Conservation (phyloP, 352 stramenopile species). For the Phytophthora megakarya region DNA sequence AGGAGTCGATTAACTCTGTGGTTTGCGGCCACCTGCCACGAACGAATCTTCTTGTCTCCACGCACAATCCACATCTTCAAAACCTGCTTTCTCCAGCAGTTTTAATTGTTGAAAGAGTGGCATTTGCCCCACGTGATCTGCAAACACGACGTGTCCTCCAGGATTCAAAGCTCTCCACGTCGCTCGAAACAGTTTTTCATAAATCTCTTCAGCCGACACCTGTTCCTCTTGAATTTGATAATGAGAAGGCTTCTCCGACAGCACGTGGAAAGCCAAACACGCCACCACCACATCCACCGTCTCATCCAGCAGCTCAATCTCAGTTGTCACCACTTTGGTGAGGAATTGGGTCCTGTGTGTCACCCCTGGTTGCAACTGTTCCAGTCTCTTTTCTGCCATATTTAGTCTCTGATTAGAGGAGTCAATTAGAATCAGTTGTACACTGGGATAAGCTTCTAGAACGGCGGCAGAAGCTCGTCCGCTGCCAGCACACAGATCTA, state of each 20-base stretch:
- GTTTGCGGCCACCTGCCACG: conserved; percentile 60
- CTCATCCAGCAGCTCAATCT: conserved; percentile 29
- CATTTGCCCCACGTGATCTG: conserved; percentile 76
- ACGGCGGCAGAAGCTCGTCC: conserved; percentile 58
- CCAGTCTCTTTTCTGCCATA: conserved; percentile 55
- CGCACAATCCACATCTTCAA: conserved; percentile 76
- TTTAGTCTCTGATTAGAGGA: conserved; percentile 55
- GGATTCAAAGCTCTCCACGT: conserved; percentile 57
- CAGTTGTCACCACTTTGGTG: conserved; percentile 13
- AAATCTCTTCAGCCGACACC: conserved; percentile 35
- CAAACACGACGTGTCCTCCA: conserved; percentile 69
- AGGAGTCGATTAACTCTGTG: conserved; percentile 6
- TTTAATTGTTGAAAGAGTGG: conserved; percentile 68
- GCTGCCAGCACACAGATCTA: conserved; percentile 76
- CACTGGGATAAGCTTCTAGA: conserved; percentile 65
- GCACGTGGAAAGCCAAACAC: conserved; percentile 73
- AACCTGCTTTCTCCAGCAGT: conserved; percentile 56
- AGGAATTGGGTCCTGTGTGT: conserved; percentile 30
- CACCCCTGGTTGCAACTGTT: conserved; percentile 2
- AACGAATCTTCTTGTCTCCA: conserved; percentile 83
- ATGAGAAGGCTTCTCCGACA: conserved; percentile 58
- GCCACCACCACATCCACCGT: conserved; percentile 63
- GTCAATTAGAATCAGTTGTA: conserved; percentile 60
- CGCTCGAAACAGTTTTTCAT: conserved; percentile 63
- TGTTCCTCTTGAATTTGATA: conserved; percentile 27